A percentile compares a stretch with the other conserved stretches of the same genome.
Evolutionary conservation across 257 asterid genomes (phyloP).

Genomic region (Henckelia pumila): DNA sequence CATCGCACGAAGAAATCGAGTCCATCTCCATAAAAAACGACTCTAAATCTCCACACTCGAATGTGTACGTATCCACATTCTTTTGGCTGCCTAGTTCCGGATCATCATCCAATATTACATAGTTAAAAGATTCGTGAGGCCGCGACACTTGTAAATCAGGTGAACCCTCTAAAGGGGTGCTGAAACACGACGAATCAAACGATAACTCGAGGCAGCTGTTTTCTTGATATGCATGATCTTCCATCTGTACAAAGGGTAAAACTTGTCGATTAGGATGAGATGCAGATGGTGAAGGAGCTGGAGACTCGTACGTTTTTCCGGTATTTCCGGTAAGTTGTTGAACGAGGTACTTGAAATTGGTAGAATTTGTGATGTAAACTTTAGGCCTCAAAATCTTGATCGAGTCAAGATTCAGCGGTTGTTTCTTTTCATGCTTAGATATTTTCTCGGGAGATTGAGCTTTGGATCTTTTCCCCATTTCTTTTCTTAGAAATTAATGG

Average conservation of each 20-base stretch:
- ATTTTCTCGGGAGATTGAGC: constrained; percentile 32
- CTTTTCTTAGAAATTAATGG: too few species aligned
- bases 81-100: constrained; percentile 17
- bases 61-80: constrained; percentile 13
- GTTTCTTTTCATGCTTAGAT: constrained; percentile 35
- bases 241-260: background rate
- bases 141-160: constrained; percentile 29
- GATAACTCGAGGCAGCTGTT: constrained; percentile 13
- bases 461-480: constrained; percentile 40
- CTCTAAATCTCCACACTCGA: constrained; percentile 41
- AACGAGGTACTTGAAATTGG: constrained; percentile 52
- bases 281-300: constrained; percentile 16
- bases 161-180: constrained; percentile 33
- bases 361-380: constrained; percentile 42
- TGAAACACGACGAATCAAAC: constrained; percentile 22
- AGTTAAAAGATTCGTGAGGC: constrained; percentile 25
- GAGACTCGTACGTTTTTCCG: constrained; percentile 23
- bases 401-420: constrained; percentile 32
- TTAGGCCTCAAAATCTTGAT: constrained; percentile 42
- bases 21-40: constrained; percentile 49
- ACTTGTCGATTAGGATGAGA: constrained; percentile 10
- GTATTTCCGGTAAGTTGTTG: constrained; percentile 43
- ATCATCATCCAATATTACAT: constrained; percentile 24
- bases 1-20: constrained; percentile 22
- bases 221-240: constrained; percentile 18